Conservation (phyloP, 352 stramenopile genomes). For the Globisporangium uncinulatum region DNA sequence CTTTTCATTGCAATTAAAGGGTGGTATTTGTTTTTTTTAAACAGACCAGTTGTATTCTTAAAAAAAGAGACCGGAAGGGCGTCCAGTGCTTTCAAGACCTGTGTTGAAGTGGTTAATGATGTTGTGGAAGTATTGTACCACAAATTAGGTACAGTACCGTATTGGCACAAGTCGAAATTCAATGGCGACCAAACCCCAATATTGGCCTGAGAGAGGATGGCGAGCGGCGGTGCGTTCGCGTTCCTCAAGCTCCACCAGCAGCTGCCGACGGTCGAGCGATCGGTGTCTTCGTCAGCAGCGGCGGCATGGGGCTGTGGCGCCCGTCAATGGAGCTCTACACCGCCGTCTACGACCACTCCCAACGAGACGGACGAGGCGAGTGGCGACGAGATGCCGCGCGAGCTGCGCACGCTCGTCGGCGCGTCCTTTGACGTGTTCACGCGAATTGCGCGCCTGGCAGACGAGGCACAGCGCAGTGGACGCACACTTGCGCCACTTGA, state of each 20-base stretch:
- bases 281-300: constrained; percentile 1
- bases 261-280: constrained; percentile 1
- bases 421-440: constrained; percentile 60
- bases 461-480: constrained; percentile 7
- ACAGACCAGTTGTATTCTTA: too few species aligned
- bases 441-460: constrained; percentile 16
- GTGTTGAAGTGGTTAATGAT: too few species aligned
- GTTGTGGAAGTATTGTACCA: too few species aligned
- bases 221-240: constrained; percentile 9
- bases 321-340: constrained; percentile 27
- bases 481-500: constrained; percentile 22
- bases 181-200: too few species aligned
- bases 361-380: constrained; percentile 2
- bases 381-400: constrained; percentile 35
- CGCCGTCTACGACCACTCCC: too few species aligned
- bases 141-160: too few species aligned
- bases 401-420: constrained; percentile 50
- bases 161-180: too few species aligned
- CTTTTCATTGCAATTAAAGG: too few species aligned
- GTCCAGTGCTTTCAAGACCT: too few species aligned
- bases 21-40: too few species aligned
- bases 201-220: constrained; percentile 1
- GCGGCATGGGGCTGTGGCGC: constrained; percentile 47
- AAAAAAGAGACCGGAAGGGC: too few species aligned
- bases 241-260: constrained; percentile 12